Evolutionary conservation across 805 yeast genomes (phyloP), one percentile per base, ranked within the genome.

Genomic region (Kluyveromyces wickerhamii): DNA sequence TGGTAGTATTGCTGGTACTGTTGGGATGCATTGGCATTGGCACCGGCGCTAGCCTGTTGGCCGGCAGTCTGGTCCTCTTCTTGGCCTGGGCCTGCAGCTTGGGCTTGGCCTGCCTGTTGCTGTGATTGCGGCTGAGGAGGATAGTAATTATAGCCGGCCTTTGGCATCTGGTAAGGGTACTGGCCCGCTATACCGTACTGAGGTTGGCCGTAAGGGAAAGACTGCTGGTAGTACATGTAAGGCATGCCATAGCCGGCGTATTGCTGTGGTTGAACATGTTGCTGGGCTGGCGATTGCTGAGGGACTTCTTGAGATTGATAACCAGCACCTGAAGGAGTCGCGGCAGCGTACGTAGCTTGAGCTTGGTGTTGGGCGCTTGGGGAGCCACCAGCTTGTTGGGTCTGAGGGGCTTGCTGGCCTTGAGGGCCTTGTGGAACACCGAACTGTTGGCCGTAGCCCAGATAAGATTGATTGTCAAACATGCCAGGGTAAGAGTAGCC

Each of bases 401-500:
- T 38, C 22, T 34, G 38, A 26, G 32, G 35, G 17, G 41, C 38
- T 25, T 38, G 38, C 35, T 39, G 45, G 14, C 36, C 39, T 13
- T 42, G 34, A 26, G 45, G 48, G 26, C 37, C 29, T 22, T 43
- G 47, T 31, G 46, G 57, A 23, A 45, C 49, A 39, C 54, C 59
- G n/a, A 40, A 38, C 17, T 31, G 40, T 35, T 51, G 53, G 24
- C 47, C 49, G 35, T 51, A 52, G 24, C 39, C 41, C 27, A 36
- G 36, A 40, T 51, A 53, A 27, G 41, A 39, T 44, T 55, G 62
- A 21, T 51, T 44, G 38, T 54, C 62, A 32, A 48, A 57, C 57
- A 56, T 53, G 27, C 58, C 61, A 27, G 62, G 62, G 38, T 57
- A 56, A 23, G 57, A 50, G 39, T 54, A 57, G 27, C 61, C 62